Evolutionary conservation across 169 alveolate genomes (phyloP).

Genomic region (Cryptosporidium baileyi): DNA sequence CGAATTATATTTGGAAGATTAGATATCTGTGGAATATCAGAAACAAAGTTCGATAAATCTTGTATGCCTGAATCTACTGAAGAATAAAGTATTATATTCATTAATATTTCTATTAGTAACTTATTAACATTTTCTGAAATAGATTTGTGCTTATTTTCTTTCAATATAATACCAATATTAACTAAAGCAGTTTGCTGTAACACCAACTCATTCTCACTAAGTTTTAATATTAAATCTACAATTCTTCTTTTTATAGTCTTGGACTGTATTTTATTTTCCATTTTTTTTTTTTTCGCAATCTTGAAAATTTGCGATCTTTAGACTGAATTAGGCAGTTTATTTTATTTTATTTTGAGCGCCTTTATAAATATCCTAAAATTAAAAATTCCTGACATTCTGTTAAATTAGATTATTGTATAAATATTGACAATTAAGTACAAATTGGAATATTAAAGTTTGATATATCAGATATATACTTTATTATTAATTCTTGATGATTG

Average conservation of each 20-base stretch:
- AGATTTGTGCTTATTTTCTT: background rate
- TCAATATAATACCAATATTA: conserved; percentile 4
- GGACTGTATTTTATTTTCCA: conserved; percentile 1
- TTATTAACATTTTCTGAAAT: conserved; percentile 48
- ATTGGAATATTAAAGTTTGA: no score
- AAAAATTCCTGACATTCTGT: no score
- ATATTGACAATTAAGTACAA: no score
- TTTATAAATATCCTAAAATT: no score
- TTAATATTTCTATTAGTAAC: conserved; percentile 4
- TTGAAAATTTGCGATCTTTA: no score
- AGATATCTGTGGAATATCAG: conserved; percentile 29
- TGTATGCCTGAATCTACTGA: background rate
- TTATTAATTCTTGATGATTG: no score
- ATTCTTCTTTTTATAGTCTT: conserved; percentile 7
- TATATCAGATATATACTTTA: no score
- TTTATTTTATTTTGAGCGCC: no score
- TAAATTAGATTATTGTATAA: no score
- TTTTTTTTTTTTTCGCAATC: background rate
- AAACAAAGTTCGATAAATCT: background rate
- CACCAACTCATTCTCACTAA: conserved; percentile 21
- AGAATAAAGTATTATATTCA: conserved; percentile 32
- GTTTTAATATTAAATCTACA: background rate
- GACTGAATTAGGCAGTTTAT: no score
- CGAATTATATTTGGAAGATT: conserved; percentile 64
- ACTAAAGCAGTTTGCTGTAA: conserved; percentile 23